Base-by-base conservation (phyloP, 805 yeast genomes). In the Metschnikowia vanudenii region DNA sequence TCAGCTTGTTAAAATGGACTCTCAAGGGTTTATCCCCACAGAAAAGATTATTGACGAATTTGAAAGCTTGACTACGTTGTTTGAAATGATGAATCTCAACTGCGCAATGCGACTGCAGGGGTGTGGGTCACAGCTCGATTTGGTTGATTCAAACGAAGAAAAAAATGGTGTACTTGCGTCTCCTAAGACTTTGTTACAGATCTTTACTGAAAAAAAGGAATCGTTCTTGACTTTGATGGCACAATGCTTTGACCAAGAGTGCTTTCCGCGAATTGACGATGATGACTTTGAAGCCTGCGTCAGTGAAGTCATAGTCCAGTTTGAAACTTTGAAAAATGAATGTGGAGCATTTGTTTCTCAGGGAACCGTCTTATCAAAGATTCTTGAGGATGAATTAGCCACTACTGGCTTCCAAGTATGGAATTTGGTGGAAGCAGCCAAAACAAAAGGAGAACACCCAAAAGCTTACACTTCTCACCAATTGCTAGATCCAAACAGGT, bases 61-160 rank as follows among this genome's bases (percentile, higher is more conserved):
- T 13, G 29, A 36, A 36, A n/a, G 7, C 5, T 36, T 37, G 31
- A 14, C 5, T 8, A 16, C 20, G 12, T 17, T 40, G 14, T 34
- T 33, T 18, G 32, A 33, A 14, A 40, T 40, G 43, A 40, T 40
- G 30, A 11, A 32, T 24, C 17, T 33, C 26, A 32, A 40, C 14
- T 10, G 10, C 13, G 37, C 43, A n/a, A 37, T 37, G 31, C 11
- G 40, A 37, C 20, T 26, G 20, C 32, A 26, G 16, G 40, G 40
- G 8, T 40, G 43, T 33, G 31, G 33, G 12, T 7, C 14, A 3
- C 43, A 40, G 16, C 32, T 40, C n/a, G 26, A 26, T 13, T 20
- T 31, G 13, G 29, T 19, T 9, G 3, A 7, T 13, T 16, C 22
- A 10, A 10, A 13, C 4, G 24, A 26, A 6, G 37, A 39, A 3